These are phyloP conservation scores for Aquilaria malaccensis DNA, from an alignment of 345 rosid genomes.

Conservation along the genomic window DNA sequence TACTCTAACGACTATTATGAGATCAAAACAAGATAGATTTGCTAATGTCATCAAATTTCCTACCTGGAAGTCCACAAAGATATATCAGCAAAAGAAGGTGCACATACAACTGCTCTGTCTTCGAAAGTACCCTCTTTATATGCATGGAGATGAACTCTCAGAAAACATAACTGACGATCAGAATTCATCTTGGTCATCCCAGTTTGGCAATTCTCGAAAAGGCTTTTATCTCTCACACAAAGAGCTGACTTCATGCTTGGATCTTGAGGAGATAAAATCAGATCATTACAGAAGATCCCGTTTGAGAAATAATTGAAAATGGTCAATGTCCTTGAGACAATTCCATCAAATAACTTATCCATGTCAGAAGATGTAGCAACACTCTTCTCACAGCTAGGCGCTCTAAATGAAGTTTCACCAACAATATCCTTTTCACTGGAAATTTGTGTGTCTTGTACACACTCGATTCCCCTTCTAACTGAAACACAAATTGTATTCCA, in stretches of 20 bases:
- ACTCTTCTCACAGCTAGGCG: slow-evolving; percentile 9
- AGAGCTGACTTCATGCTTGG: slow-evolving; percentile 19
- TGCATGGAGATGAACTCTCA: slow-evolving; percentile 74
- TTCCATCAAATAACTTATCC: slow-evolving; percentile 30
- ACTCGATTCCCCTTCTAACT: slow-evolving; percentile 15
- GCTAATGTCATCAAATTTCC: neutral
- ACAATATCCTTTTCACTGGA: slow-evolving; percentile 18
- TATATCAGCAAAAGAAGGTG: slow-evolving; percentile 48
- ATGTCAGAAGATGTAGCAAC: slow-evolving; percentile 8
- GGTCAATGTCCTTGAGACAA: slow-evolving; percentile 56
- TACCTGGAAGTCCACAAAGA: slow-evolving; percentile 56
- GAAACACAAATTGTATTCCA: slow-evolving; percentile 51
- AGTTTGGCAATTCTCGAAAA: slow-evolving; percentile 18
- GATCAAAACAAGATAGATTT: too few relatives aligned
- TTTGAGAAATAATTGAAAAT: slow-evolving; percentile 33
- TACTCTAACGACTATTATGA: too few relatives aligned
- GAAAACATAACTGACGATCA: slow-evolving; percentile 43
- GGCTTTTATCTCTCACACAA: slow-evolving; percentile 25
- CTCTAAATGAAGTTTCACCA: slow-evolving; percentile 6
- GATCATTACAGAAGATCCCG: slow-evolving; percentile 24
- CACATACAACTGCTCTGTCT: slow-evolving; percentile 79
- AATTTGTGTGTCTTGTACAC: slow-evolving; percentile 12
- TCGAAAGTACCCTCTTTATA: slow-evolving; percentile 68
- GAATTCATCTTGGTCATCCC: slow-evolving; percentile 20
- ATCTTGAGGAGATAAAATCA: slow-evolving; percentile 40